A percentile compares a stretch with the other conserved stretches of the same genome.
These are phyloP conservation scores for Fusarium anguioides DNA, from an alignment of 2,329 filamentous ascomycete genomes.

Conservation along the genomic window DNA sequence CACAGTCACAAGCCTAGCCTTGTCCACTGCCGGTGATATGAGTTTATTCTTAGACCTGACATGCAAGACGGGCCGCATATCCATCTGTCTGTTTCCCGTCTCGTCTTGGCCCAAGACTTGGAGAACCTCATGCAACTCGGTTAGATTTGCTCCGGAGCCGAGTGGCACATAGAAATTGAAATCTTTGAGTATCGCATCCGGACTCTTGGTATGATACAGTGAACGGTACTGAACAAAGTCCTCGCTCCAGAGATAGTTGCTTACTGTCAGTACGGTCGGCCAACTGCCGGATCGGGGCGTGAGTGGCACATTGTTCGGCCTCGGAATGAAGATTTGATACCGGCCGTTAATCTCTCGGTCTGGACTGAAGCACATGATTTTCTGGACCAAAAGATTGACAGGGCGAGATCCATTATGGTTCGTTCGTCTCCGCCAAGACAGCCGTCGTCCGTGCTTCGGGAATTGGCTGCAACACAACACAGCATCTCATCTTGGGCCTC, in stretches of 20 bases:
- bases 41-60: conserved; percentile 28
- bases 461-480: conserved; percentile 6
- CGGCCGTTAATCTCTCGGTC: conserved; percentile 1
- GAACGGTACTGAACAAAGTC: background rate
- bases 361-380: background rate
- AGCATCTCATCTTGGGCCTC: conserved; percentile 4
- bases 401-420: conserved; percentile 2
- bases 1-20: background rate
- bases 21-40: conserved; percentile 7
- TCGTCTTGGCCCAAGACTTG: background rate
- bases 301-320: background rate
- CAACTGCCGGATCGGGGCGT: conserved; percentile 26
- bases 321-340: conserved; percentile 18
- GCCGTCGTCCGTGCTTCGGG: background rate
- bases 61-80: conserved; percentile 32
- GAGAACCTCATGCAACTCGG: background rate
- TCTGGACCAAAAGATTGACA: conserved; percentile 4
- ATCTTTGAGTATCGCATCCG: background rate
- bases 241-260: background rate
- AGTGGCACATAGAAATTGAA: background rate
- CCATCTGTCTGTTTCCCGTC: conserved; percentile 13
- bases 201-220: background rate
- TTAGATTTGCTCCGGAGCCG: background rate
- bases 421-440: background rate
- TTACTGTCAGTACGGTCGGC: background rate